Evolutionary conservation across 345 rosid genomes (phyloP), one percentile per base, ranked within the genome.

Genomic region (Salix exigua): DNA sequence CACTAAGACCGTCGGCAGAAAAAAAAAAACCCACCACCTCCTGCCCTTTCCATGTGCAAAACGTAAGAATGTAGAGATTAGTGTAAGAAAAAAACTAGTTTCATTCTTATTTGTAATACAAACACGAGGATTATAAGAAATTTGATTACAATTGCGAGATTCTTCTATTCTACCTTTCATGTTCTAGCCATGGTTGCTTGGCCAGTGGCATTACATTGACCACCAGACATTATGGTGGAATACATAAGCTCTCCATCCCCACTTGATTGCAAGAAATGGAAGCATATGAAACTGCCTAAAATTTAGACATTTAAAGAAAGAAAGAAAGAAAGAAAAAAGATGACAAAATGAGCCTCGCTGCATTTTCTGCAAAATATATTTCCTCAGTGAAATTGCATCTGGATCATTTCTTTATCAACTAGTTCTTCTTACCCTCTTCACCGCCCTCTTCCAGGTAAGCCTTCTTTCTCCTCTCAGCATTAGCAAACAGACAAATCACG

Each of bases 341-440:
- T 11, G 42, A 14, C 16, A 58, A 69, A 71, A 35, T 4, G 31
- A 23, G 50, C 35, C n/a, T 69, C 44, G 44, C 44, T 69, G 37
- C 72, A 67, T 74, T 68, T 37, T 19, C 73, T 55, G n/a, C 26
- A 55, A n/a, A 58, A 58, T n/a, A 21, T n/a, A 21, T 6, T 7
- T 55, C 12, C n/a, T 55, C 26, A 2, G 61, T n/a, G 61, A 55
- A 21, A n/a, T n/a, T n/a, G 61, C 61, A 5, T 67, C 68, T 50
- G 70, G 66, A 66, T 30, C 66, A 68, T 68, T 76, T 21, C 48
- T 12, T 51, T 25, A 18, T 5, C 13, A 12, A 26, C 87, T 73
- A 95, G 38, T 88, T 94, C 82, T 91, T 89, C 92, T 96, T 96
- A n/a, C 94, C 96, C 74, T 94, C 99, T 67, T 89, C 97, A 25